Conservation (phyloP, 208 protist genomes). For the Trypanosoma lewisi region DNA sequence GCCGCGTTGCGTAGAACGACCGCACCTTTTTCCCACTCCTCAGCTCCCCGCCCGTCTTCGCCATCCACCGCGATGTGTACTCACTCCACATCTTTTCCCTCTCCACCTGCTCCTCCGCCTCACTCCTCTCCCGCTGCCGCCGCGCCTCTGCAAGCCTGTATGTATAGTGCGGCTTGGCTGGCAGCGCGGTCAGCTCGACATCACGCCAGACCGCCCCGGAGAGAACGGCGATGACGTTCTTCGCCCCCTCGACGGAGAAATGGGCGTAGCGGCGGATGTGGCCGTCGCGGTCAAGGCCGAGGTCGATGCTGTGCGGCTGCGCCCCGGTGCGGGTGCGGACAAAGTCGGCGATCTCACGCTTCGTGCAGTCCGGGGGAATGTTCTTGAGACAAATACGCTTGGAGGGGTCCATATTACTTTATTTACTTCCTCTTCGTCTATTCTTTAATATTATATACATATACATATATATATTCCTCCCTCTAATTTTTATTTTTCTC, state of each 20-base stretch:
- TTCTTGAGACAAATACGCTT: constrained; percentile 88
- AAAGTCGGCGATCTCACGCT: constrained; percentile 82
- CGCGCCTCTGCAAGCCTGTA: constrained; percentile 66
- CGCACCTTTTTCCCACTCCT: constrained; percentile 38
- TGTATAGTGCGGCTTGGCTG: constrained; percentile 67
- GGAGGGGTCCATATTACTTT: constrained; percentile 68
- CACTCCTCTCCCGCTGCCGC: constrained; percentile 66
- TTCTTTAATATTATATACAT: no score
- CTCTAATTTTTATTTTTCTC: background rate
- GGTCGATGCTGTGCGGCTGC: constrained; percentile 82
- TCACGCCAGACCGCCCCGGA: constrained; percentile 28
- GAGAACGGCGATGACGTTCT: constrained; percentile 73
- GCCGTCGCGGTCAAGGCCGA: constrained; percentile 61
- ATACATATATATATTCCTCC: constrained; percentile 4
- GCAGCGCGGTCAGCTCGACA: constrained; percentile 42
- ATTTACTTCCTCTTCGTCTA: background rate
- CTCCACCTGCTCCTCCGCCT: constrained; percentile 43
- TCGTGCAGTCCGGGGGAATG: constrained; percentile 73
- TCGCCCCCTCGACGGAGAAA: constrained; percentile 82
- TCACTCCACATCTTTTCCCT: constrained; percentile 35
- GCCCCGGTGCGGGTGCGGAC: constrained; percentile 74
- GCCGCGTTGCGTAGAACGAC: constrained; percentile 58
- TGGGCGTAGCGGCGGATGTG: constrained; percentile 72
- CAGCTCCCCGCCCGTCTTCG: constrained; percentile 51
- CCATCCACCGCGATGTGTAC: constrained; percentile 35